A percentile compares a stretch with the other conserved stretches of the same genome.
These are phyloP conservation scores for Aspergillus fructus DNA, from an alignment of 2,329 filamentous ascomycete genomes.

Conservation along the genomic window DNA sequence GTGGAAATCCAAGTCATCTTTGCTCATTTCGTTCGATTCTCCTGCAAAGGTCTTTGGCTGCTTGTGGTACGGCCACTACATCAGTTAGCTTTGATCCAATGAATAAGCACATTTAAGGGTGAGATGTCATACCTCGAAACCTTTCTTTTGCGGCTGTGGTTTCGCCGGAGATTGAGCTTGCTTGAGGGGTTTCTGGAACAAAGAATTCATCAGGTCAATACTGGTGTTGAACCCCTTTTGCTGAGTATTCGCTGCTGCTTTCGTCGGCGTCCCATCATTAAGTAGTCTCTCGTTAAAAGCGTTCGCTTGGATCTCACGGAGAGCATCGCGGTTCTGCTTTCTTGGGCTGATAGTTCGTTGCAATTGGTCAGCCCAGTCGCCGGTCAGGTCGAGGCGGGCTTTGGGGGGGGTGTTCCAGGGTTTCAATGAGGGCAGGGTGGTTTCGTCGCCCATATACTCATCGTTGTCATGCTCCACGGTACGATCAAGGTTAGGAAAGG, in stretches of 20 bases:
- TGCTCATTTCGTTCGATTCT: slow-evolving; percentile 61
- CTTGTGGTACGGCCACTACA: slow-evolving; percentile 82
- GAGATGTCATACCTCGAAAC: slow-evolving; percentile 81
- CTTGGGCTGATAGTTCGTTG: slow-evolving; percentile 91
- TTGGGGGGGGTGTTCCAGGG: slow-evolving; percentile 54
- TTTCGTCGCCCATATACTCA: slow-evolving; percentile 46
- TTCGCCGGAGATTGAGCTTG: slow-evolving; percentile 51
- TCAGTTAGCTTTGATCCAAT: background rate
- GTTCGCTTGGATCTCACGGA: slow-evolving; percentile 64
- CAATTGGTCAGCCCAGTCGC: slow-evolving; percentile 92
- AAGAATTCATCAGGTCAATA: slow-evolving; percentile 94
- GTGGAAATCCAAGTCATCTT: slow-evolving; percentile 67
- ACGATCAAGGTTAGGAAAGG: slow-evolving; percentile 70
- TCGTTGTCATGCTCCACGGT: slow-evolving; percentile 71
- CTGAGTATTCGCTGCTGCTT: slow-evolving; percentile 18
- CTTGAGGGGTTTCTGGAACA: slow-evolving; percentile 69
- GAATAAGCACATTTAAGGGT: background rate
- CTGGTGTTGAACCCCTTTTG: slow-evolving; percentile 75
- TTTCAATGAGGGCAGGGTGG: slow-evolving; percentile 34
- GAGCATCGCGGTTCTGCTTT: slow-evolving; percentile 79
- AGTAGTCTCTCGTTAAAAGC: slow-evolving; percentile 52
- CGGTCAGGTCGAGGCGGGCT: slow-evolving; percentile 58
- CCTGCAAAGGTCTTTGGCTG: slow-evolving; percentile 67
- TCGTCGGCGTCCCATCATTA: slow-evolving; percentile 33
- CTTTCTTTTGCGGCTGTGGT: slow-evolving; percentile 58